phyloP scores from a whole-genome alignment of 768 basidiomycete genomes.

The Pleurotus tuoliensis region DNA sequence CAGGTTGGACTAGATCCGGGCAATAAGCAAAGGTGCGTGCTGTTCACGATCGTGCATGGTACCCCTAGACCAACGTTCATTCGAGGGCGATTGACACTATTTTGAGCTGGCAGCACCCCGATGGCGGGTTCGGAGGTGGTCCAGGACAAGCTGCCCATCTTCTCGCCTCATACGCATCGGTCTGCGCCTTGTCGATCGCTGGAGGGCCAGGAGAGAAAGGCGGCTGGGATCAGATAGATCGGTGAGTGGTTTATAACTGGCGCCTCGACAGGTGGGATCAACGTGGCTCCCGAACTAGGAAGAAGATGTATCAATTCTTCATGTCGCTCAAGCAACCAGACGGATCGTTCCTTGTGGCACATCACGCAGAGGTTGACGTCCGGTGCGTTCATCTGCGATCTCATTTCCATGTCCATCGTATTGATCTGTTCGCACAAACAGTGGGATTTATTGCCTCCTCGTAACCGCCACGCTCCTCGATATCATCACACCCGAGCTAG shows the following conservation, averaged over 20 bases:
- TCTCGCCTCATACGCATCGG: slow-evolving; percentile 84
- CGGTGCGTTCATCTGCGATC: slow-evolving; percentile 45
- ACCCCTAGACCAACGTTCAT: background rate
- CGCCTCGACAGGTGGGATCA: background rate
- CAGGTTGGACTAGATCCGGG: slow-evolving; percentile 76
- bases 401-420: no score
- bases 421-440: slow-evolving; percentile 20
- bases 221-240: slow-evolving; percentile 85
- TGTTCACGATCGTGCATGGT: slow-evolving; percentile 7
- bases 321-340: slow-evolving; percentile 89
- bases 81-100: slow-evolving; percentile 82
- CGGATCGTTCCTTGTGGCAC: slow-evolving; percentile 88
- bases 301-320: slow-evolving; percentile 83
- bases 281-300: slow-evolving; percentile 1
- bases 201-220: slow-evolving; percentile 69
- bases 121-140: slow-evolving; percentile 91
- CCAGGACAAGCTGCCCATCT: slow-evolving; percentile 86
- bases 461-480: slow-evolving; percentile 80
- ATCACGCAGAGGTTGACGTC: slow-evolving; percentile 90
- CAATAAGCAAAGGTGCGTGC: slow-evolving; percentile 64
- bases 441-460: slow-evolving; percentile 93
- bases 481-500: slow-evolving; percentile 84
- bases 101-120: slow-evolving; percentile 75
- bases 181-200: slow-evolving; percentile 79
- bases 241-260: no score